Evolutionary conservation across 768 basidiomycete species (phyloP), one percentile per base, ranked within the genome.

Genomic region (Naganishia kalamii): DNA sequence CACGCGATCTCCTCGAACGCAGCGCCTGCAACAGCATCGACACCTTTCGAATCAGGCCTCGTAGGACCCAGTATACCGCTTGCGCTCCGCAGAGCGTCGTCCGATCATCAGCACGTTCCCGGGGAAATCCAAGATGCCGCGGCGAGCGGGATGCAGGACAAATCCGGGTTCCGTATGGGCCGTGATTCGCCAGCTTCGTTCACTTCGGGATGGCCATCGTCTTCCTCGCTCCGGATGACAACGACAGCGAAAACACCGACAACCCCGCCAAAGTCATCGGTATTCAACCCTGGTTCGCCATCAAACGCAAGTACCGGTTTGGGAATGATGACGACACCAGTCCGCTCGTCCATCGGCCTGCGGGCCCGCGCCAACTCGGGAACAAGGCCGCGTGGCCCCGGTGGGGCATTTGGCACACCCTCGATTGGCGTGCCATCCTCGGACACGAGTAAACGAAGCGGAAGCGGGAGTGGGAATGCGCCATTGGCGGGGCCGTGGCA

Each of bases 351-450:
- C 23, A 10, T 35, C 13, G 54, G 54, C 8, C 1, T 27, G 13
- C 54, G 54, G 7, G 54, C 54, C 1, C 54, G 54, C 3, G 54
- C 54, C 21, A 57, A 57, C 17, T 57, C 54, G 23, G 54, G 54
- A 21, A 41, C 54, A 17, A 37, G 54, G 23, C 15, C 37, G 11
- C 33, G 54, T 23, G 32, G 37, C 6, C 32, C 54, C 12, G 32
- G 32, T 25, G 54, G 35, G 40, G 19, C 37, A 23, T 57, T 40
- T 41, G 37, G 37, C 13, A 44, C 43, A n/a, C 43, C 43, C 5
- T n/a, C 43, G 43, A 44, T 44, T 11, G 43, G 13, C 5, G 11
- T 5, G 43, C 6, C 43, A n/a, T 11, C 19, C 21, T 40, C 37
- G 10, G 43, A 44, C 5, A 44, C 43, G 10, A 44, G 43, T 11